Evolutionary conservation across 1,139 yeast genomes (phyloP).

Genomic region (Tardiomyces blankii): DNA sequence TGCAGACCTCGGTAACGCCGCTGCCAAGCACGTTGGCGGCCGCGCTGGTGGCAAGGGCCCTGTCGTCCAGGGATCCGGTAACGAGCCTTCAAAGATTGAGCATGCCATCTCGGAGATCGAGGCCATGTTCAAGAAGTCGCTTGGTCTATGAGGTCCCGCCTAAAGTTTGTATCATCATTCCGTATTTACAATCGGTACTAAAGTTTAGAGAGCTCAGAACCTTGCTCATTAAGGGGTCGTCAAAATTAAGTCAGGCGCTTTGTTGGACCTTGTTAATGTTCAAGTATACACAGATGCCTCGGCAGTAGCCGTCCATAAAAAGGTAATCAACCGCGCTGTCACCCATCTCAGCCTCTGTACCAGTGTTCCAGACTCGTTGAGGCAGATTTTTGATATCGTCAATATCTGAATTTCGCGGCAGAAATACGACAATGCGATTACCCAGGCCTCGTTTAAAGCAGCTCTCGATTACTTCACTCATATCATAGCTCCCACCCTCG

Average conservation of each 20-base stretch:
- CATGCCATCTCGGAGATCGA: conserved; percentile 65
- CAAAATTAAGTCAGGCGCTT: too few relatives aligned
- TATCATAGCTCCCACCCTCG: too few relatives aligned
- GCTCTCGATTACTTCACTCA: too few relatives aligned
- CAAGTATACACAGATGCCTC: neutral
- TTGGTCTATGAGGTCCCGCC: neutral
- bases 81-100: conserved; percentile 55
- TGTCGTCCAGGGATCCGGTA: conserved; percentile 95
- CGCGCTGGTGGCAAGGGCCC: conserved; percentile 98
- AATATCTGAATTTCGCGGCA: neutral
- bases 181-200: neutral
- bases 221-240: neutral
- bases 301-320: neutral
- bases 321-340: neutral
- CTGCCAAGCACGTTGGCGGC: conserved; percentile 75
- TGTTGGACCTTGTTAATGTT: neutral
- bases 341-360: too few relatives aligned
- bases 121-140: conserved; percentile 44
- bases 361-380: too few relatives aligned
- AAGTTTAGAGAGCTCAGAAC: neutral
- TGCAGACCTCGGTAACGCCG: conserved; percentile 59
- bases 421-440: neutral
- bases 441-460: too few relatives aligned
- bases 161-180: neutral
- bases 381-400: neutral